A percentile compares a stretch with the other conserved stretches of the same genome.
Conservation (phyloP, 805 yeast species). For the Myxozyma mucilagina region DNA sequence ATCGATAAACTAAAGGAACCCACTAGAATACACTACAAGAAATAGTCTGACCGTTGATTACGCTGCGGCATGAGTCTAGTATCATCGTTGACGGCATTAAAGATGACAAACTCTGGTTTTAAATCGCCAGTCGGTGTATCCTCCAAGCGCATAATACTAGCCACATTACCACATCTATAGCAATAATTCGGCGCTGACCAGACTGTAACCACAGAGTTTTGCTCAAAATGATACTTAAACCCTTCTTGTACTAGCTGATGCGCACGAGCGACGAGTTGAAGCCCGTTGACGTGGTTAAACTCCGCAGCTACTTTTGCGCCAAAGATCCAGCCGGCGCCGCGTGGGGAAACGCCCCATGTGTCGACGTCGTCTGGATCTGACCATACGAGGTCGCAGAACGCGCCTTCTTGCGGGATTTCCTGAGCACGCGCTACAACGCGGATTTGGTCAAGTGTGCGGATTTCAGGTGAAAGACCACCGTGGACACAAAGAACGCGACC, state of each 20-base stretch:
- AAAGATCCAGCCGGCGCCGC: constrained; percentile 99
- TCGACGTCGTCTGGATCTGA: constrained; percentile 97
- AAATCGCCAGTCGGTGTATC: constrained; percentile 52
- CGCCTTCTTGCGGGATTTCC: constrained; percentile 99
- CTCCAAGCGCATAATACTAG: constrained; percentile 95
- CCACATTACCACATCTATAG: constrained; percentile 96
- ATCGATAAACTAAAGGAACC: background rate
- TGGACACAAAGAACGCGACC: constrained; percentile 94
- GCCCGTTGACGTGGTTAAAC: constrained; percentile 90
- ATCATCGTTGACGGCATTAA: constrained; percentile 88
- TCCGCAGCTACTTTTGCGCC: constrained; percentile 93
- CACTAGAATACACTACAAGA: constrained; percentile 33
- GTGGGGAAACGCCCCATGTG: constrained; percentile 96
- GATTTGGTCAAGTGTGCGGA: constrained; percentile 94
- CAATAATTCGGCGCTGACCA: constrained; percentile 98
- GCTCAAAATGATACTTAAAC: constrained; percentile 92
- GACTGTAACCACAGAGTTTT: constrained; percentile 94
- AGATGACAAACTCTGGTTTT: constrained; percentile 87
- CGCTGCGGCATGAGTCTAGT: constrained; percentile 42
- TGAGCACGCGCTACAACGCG: constrained; percentile 93
- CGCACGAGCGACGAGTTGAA: constrained; percentile 88
- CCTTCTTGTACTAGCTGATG: constrained; percentile 99
- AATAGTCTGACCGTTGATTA: constrained; percentile 44
- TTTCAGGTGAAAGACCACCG: constrained; percentile 96
- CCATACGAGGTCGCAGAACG: constrained; percentile 97